phyloP scores from a whole-genome alignment of 1,284 basidiomycete genomes.

The Microbotryum silenes-acaulis region DNA sequence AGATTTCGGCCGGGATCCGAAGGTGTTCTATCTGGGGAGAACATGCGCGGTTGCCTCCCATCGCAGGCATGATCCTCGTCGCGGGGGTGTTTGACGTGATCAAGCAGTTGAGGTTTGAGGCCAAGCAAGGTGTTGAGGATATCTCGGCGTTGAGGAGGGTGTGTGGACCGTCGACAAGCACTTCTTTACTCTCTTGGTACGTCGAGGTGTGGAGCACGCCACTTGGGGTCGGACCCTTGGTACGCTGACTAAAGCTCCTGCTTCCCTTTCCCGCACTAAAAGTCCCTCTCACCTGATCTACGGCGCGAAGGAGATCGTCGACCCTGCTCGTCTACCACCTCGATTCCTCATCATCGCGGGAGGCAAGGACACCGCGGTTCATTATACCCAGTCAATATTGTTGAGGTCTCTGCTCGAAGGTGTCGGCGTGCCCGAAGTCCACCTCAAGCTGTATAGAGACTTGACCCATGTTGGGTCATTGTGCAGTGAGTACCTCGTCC shows the following conservation, averaged over 20 bases:
- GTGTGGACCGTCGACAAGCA: slow-evolving; percentile 2
- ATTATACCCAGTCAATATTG: slow-evolving; percentile 39
- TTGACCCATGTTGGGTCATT: slow-evolving; percentile 13
- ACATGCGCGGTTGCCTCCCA: slow-evolving; percentile 14
- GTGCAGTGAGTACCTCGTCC: slow-evolving; percentile 9
- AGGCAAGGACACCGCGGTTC: slow-evolving; percentile 36
- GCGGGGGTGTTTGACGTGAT: slow-evolving; percentile 32
- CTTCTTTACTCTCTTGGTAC: slow-evolving; percentile 17
- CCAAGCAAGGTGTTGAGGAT: slow-evolving; percentile 23
- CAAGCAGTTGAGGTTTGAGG: slow-evolving; percentile 29
- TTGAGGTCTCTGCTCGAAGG: slow-evolving; percentile 39
- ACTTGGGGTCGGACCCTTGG: neutral
- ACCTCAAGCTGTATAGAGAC: slow-evolving; percentile 38
- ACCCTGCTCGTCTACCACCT: slow-evolving; percentile 36
- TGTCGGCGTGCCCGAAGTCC: slow-evolving; percentile 37
- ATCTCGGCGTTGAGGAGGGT: slow-evolving; percentile 14
- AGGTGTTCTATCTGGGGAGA: slow-evolving; percentile 24
- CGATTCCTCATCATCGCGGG: slow-evolving; percentile 40
- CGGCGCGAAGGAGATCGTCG: slow-evolving; percentile 38
- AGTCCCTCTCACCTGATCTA: slow-evolving; percentile 41
- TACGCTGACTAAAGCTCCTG: slow-evolving; percentile 10
- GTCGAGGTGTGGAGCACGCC: neutral
- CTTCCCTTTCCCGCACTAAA: slow-evolving; percentile 21
- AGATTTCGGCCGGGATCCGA: slow-evolving; percentile 23
- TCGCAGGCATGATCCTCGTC: slow-evolving; percentile 32